These are phyloP conservation scores for Acorus gramineus DNA, from an alignment of 106 monocot species.

Conservation along the genomic window DNA sequence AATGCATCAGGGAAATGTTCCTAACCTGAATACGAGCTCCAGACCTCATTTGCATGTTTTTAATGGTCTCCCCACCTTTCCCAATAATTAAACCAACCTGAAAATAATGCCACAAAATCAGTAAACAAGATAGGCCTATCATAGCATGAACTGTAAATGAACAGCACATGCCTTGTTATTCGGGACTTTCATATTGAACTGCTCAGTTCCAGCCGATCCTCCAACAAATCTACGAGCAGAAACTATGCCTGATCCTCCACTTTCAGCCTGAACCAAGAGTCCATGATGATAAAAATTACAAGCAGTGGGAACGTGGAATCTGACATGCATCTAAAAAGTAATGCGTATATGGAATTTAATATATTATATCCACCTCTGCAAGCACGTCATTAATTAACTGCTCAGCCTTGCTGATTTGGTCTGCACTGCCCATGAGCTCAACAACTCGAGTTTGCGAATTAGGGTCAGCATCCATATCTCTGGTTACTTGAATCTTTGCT, in stretches of 20 bases:
- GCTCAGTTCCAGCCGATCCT: constrained; percentile 40
- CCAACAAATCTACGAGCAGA: constrained; percentile 26
- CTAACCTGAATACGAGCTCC: constrained; percentile 89
- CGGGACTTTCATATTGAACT: constrained; percentile 67
- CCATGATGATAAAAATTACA: neutral
- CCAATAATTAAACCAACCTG: constrained; percentile 95
- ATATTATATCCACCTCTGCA: constrained; percentile 27
- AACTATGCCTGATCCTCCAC: constrained; percentile 45
- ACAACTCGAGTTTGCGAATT: constrained; percentile 48
- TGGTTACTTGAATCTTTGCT: constrained; percentile 85
- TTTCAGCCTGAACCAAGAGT: constrained; percentile 46
- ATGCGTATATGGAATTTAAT: neutral
- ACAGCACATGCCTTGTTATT: constrained; percentile 56
- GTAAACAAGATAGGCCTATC: neutral
- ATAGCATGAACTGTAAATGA: neutral
- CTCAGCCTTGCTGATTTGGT: constrained; percentile 76
- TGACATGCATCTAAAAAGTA: neutral
- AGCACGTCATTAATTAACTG: constrained; percentile 74
- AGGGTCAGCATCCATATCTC: constrained; percentile 71
- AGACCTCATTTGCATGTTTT: constrained; percentile 72
- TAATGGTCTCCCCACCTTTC: constrained; percentile 96
- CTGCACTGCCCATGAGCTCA: constrained; percentile 70
- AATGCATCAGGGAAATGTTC: neutral
- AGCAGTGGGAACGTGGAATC: neutral
- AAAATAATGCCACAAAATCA: neutral